phyloP scores from a whole-genome alignment of 208 protist species.

The Leishmania lainsoni region DNA sequence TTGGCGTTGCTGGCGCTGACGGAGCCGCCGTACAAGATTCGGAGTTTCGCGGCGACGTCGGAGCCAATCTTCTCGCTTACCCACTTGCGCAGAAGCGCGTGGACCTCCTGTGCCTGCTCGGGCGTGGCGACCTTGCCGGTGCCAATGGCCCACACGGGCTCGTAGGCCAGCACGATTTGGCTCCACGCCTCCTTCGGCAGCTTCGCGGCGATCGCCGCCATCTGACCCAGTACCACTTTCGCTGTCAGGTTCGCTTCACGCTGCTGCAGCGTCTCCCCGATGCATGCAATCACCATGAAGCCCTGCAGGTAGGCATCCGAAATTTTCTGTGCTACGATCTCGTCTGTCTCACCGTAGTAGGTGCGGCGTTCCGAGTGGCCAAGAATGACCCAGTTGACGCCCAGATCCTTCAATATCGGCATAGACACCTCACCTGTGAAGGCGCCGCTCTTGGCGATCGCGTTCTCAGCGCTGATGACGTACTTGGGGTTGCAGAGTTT shows the following conservation, averaged over 20 bases:
- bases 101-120: slow-evolving; percentile 95
- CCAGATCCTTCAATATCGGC: slow-evolving; percentile 94
- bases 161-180: slow-evolving; percentile 98
- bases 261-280: slow-evolving; percentile 97
- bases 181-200: slow-evolving; percentile 86
- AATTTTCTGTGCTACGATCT: slow-evolving; percentile 95
- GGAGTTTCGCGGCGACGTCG: slow-evolving; percentile 87
- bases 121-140: slow-evolving; percentile 97
- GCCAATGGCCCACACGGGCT: slow-evolving; percentile 99
- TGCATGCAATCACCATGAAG: slow-evolving; percentile 96
- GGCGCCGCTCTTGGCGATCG: slow-evolving; percentile 84
- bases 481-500: slow-evolving; percentile 75
- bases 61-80: slow-evolving; percentile 81
- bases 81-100: slow-evolving; percentile 91
- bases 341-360: slow-evolving; percentile 94
- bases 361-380: slow-evolving; percentile 98
- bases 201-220: slow-evolving; percentile 78
- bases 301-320: slow-evolving; percentile 75
- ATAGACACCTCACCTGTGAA: slow-evolving; percentile 91
- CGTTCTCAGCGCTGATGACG: slow-evolving; percentile 86
- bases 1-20: slow-evolving; percentile 93
- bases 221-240: slow-evolving; percentile 92
- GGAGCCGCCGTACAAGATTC: slow-evolving; percentile 99
- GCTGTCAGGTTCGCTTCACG: slow-evolving; percentile 91
- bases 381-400: slow-evolving; percentile 95